These are phyloP conservation scores for Hypoxylon perforatum DNA, from an alignment of 495 filamentous ascomycete species.

Conservation along the genomic window DNA sequence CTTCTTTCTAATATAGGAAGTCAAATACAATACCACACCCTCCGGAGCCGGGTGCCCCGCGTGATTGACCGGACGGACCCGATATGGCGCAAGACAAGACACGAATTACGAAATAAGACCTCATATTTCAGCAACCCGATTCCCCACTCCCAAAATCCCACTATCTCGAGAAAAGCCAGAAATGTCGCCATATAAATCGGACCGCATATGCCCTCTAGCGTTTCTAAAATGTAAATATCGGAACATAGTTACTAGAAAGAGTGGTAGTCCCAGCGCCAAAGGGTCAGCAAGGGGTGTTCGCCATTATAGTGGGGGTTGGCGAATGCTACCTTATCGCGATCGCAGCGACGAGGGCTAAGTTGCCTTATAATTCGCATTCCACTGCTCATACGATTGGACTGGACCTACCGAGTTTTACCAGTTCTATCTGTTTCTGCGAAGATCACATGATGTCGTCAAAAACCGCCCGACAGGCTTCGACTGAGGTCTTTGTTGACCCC, in stretches of 20 bases:
- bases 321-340: not conserved
- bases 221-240: not conserved
- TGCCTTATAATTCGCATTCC: conserved; percentile 5
- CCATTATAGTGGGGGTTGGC: conserved; percentile 27
- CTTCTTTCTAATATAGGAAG: not conserved
- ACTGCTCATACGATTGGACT: not conserved
- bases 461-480: conserved; percentile 8
- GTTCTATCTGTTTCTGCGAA: conserved; percentile 3
- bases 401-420: not conserved
- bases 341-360: conserved; percentile 1
- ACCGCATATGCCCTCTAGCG: not conserved
- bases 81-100: conserved; percentile 29
- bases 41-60: conserved; percentile 23
- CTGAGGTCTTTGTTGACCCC: conserved; percentile 10
- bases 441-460: conserved; percentile 22
- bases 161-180: conserved; percentile 13
- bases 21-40: conserved; percentile 12
- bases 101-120: conserved; percentile 25
- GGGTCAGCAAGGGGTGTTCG: conserved; percentile 28
- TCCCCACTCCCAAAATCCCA: conserved; percentile 10
- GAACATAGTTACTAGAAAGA: conserved; percentile 15
- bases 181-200: conserved; percentile 11
- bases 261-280: conserved; percentile 12
- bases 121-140: conserved; percentile 19
- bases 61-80: conserved; percentile 27